phyloP scores from a whole-genome alignment of 345 rosid genomes.

The Xanthoceras sorbifolium region DNA sequence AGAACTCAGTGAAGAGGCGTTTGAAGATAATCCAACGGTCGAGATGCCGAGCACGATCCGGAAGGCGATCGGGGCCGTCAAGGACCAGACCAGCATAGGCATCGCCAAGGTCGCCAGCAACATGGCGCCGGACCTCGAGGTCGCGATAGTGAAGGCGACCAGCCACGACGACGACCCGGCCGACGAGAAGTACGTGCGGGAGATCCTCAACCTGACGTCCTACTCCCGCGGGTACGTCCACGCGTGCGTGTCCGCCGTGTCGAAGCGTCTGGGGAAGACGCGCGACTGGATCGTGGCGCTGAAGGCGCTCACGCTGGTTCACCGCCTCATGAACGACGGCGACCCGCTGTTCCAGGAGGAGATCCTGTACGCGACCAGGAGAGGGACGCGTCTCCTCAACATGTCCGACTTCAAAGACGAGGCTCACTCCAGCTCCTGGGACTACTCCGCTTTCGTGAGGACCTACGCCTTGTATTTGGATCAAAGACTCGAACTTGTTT shows the following conservation, averaged over 20 bases:
- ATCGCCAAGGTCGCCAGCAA: conserved; percentile 79
- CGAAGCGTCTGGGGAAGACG: conserved; percentile 80
- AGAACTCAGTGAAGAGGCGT: neutral
- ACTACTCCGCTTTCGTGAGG: conserved; percentile 75
- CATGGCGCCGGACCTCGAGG: conserved; percentile 89
- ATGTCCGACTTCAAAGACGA: conserved; percentile 82
- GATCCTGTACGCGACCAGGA: conserved; percentile 66
- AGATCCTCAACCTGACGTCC: conserved; percentile 73
- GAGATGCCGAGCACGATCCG: conserved; percentile 69
- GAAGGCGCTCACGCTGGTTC: conserved; percentile 73
- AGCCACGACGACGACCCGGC: conserved; percentile 95
- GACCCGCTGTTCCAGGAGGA: conserved; percentile 75
- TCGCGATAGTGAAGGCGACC: conserved; percentile 90
- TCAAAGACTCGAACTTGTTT: conserved; percentile 66
- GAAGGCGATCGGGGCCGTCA: conserved; percentile 82
- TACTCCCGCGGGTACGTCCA: conserved; percentile 79
- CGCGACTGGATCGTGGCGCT: conserved; percentile 91
- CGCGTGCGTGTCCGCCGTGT: conserved; percentile 67
- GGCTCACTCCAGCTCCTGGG: conserved; percentile 88
- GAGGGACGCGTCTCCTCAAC: conserved; percentile 80
- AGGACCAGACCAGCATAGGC: conserved; percentile 80
- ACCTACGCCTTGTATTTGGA: conserved; percentile 74
- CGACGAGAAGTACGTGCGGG: conserved; percentile 73
- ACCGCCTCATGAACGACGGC: conserved; percentile 69
- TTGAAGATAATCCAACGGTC: conserved; percentile 8